phyloP scores from a whole-genome alignment of 148 eudicot genomes.

The Pouteria glomerata region DNA sequence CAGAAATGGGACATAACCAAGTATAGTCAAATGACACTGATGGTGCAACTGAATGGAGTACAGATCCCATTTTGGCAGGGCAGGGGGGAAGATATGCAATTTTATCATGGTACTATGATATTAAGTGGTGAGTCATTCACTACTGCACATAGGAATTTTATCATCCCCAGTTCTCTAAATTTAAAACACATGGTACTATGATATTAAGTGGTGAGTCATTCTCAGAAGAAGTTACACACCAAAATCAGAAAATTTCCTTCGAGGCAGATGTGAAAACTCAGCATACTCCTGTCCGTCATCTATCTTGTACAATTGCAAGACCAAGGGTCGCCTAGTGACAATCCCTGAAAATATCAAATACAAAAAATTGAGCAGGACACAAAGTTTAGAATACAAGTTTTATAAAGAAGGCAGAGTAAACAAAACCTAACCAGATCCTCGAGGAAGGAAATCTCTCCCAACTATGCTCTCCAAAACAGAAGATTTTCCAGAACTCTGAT shows the following conservation, averaged over 20 bases:
- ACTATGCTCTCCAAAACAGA: slow-evolving; percentile 95
- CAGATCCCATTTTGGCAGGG: too few relatives aligned
- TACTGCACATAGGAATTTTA: too few relatives aligned
- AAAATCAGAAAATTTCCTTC: slow-evolving; percentile 69
- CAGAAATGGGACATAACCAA: too few relatives aligned
- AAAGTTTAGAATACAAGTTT: not conserved
- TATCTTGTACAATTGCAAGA: slow-evolving; percentile 80
- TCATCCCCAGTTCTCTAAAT: too few relatives aligned
- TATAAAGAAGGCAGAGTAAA: not conserved
- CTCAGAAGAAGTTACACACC: slow-evolving; percentile 30
- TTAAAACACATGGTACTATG: too few relatives aligned
- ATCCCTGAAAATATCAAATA: slow-evolving; percentile 47
- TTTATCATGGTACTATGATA: too few relatives aligned
- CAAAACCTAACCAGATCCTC: slow-evolving; percentile 78
- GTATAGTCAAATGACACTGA: too few relatives aligned
- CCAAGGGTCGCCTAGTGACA: slow-evolving; percentile 92
- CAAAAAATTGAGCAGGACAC: not conserved
- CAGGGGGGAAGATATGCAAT: too few relatives aligned
- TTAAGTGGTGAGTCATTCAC: too few relatives aligned
- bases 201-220: too few relatives aligned
- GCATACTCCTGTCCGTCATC: slow-evolving; percentile 85
- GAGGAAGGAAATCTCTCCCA: slow-evolving; percentile 91
- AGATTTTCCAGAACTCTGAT: slow-evolving; percentile 93
- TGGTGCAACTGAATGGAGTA: too few relatives aligned
- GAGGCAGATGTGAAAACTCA: slow-evolving; percentile 81